A percentile compares a stretch with the other conserved stretches of the same genome.
Conservation (phyloP, 495 filamentous ascomycete species). For the Aspergillus sclerotioniger region DNA sequence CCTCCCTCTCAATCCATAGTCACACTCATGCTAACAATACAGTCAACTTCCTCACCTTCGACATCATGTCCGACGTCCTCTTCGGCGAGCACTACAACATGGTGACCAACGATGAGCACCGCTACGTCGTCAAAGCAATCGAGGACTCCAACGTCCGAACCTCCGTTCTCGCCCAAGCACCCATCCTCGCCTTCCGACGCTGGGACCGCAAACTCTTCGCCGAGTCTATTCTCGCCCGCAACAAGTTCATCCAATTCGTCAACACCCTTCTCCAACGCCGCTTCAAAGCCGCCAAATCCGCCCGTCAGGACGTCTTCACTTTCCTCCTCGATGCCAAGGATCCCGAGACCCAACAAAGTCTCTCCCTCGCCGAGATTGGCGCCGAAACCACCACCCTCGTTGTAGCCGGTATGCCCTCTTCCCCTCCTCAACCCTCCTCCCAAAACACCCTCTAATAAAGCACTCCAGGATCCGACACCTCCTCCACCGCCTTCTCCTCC, state of each 20-base stretch:
- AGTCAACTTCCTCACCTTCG: slow-evolving; percentile 13
- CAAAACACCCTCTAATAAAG: no score
- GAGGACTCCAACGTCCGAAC: slow-evolving; percentile 1
- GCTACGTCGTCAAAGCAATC: not conserved
- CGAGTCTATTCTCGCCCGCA: slow-evolving; percentile 16
- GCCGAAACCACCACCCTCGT: slow-evolving; percentile 54
- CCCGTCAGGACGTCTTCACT: slow-evolving; percentile 55
- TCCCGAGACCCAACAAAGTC: slow-evolving; percentile 56
- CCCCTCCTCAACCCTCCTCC: not conserved
- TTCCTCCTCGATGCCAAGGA: slow-evolving; percentile 59
- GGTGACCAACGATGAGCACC: not conserved
- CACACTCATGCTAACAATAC: not conserved
- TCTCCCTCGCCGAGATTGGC: slow-evolving; percentile 56
- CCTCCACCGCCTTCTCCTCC: slow-evolving; percentile 59
- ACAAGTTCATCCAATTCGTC: slow-evolving; percentile 16
- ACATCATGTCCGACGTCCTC: slow-evolving; percentile 10
- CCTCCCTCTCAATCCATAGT: not conserved
- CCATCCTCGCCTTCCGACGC: not conserved
- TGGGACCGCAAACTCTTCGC: slow-evolving; percentile 1
- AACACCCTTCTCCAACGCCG: slow-evolving; percentile 50
- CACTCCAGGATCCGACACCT: slow-evolving; percentile 53
- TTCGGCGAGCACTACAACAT: slow-evolving; percentile 11
- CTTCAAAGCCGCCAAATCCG: slow-evolving; percentile 1
- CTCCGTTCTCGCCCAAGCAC: not conserved
- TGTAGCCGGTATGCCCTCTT: slow-evolving; percentile 16